Conservation (phyloP, 495 filamentous ascomycete genomes). For the Cudoniella acicularis region DNA sequence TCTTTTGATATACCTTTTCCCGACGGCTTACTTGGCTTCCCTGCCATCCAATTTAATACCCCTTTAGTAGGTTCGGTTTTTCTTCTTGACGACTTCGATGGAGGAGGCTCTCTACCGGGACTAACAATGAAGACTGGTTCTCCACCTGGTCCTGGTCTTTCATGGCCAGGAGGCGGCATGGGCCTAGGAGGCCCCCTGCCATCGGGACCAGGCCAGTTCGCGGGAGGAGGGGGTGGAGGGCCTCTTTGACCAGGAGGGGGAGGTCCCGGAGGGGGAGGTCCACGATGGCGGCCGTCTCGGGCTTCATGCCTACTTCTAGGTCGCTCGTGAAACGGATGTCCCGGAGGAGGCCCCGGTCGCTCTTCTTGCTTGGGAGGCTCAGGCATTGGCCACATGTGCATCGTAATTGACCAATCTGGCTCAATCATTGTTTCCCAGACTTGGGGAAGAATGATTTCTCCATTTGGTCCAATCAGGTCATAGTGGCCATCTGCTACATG, state of each 20-base stretch:
- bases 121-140: neutral
- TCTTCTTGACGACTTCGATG: neutral
- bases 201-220: neutral
- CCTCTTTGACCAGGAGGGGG: neutral
- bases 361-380: slow-evolving; percentile 24
- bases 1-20: slow-evolving; percentile 8
- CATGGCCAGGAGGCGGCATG: neutral
- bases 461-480: slow-evolving; percentile 39
- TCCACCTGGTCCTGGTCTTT: neutral
- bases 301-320: neutral
- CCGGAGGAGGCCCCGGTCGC: neutral
- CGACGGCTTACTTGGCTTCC: slow-evolving; percentile 6
- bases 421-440: slow-evolving; percentile 48
- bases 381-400: slow-evolving; percentile 88
- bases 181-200: neutral
- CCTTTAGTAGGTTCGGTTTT: neutral
- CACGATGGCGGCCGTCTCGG: neutral
- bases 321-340: neutral
- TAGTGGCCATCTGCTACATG: slow-evolving; percentile 42
- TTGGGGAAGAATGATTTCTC: slow-evolving; percentile 44
- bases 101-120: neutral
- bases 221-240: neutral
- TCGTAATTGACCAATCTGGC: slow-evolving; percentile 66
- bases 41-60: slow-evolving; percentile 4
- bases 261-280: neutral